These are phyloP conservation scores for Tulasnella sp. DNA, from an alignment of 768 basidiomycete species.

Conservation along the genomic window DNA sequence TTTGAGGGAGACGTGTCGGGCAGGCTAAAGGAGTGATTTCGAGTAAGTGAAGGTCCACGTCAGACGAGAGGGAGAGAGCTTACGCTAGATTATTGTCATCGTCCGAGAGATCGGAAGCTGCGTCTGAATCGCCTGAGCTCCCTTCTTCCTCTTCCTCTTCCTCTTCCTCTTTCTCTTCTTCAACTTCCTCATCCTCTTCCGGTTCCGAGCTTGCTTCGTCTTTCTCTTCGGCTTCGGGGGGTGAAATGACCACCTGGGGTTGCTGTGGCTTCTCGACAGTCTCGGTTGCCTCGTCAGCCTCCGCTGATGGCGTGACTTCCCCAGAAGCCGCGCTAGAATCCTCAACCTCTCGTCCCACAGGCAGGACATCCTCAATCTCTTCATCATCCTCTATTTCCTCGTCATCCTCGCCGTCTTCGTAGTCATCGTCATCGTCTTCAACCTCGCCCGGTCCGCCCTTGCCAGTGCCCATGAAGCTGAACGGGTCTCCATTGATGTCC, in stretches of 20 bases:
- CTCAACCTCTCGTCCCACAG: not conserved
- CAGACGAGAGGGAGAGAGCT: not conserved
- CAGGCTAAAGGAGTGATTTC: not conserved
- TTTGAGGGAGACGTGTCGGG: conserved; percentile 5
- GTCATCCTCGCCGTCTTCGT: not conserved
- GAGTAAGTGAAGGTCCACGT: not conserved
- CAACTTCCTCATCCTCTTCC: not conserved
- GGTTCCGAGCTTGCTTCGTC: not conserved
- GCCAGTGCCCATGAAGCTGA: not conserved
- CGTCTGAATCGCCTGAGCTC: not conserved
- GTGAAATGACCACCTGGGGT: not conserved
- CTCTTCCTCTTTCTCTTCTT: not conserved
- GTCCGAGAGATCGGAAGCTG: not conserved
- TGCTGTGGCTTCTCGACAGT: not conserved
- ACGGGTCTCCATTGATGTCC: not conserved
- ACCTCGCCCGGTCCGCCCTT: conserved; percentile 7
- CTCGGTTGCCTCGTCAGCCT: not conserved
- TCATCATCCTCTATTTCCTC: conserved; percentile 2
- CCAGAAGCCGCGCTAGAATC: not conserved
- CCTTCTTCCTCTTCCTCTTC: not conserved
- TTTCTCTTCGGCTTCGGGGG: not conserved
- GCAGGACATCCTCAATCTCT: not conserved
- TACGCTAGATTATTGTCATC: not conserved
- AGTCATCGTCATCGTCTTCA: not conserved
- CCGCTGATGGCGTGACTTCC: not conserved